Evolutionary conservation across 768 basidiomycete genomes (phyloP).

Genomic region (Neoboletus subvelutipes): DNA sequence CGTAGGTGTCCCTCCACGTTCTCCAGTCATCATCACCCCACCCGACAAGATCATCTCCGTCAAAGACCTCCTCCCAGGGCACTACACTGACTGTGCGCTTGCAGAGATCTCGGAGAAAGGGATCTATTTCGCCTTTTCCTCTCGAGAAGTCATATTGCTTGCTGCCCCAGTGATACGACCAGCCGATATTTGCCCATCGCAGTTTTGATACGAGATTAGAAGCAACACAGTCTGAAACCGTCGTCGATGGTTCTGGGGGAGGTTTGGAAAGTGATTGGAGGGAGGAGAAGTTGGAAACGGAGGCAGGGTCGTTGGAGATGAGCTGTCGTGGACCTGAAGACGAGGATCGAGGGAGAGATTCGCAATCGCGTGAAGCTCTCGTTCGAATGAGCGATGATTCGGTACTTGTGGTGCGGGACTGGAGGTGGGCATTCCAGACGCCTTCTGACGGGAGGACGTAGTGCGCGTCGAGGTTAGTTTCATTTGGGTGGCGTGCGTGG

Average conservation of each 20-base stretch:
- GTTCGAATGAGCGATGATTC: slow-evolving; percentile 43
- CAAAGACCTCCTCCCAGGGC: slow-evolving; percentile 70
- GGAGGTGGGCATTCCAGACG: slow-evolving; percentile 68
- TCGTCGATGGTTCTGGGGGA: slow-evolving; percentile 62
- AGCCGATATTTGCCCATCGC: slow-evolving; percentile 95
- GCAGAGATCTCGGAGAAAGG: slow-evolving; percentile 57
- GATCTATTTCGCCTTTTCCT: slow-evolving; percentile 61
- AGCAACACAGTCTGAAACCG: slow-evolving; percentile 47
- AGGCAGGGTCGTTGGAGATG: slow-evolving; percentile 70
- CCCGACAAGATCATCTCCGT: slow-evolving; percentile 32
- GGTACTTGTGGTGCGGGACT: slow-evolving; percentile 34
- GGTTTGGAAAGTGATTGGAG: slow-evolving; percentile 60
- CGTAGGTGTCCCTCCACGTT: slow-evolving; percentile 76
- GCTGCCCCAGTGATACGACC: slow-evolving; percentile 95
- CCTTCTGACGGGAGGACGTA: slow-evolving; percentile 74
- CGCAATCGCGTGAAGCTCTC: slow-evolving; percentile 24
- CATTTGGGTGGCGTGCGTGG: slow-evolving; percentile 78
- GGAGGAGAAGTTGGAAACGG: slow-evolving; percentile 49
- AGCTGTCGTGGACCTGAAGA: slow-evolving; percentile 60
- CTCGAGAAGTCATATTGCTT: slow-evolving; percentile 91
- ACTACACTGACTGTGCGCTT: slow-evolving; percentile 58
- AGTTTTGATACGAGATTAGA: slow-evolving; percentile 70
- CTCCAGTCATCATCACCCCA: slow-evolving; percentile 69
- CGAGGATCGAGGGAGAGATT: slow-evolving; percentile 1
- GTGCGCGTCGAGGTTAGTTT: slow-evolving; percentile 88